Conservation (phyloP, 495 filamentous ascomycete species). For the Penicillium psychrofluorescens region DNA sequence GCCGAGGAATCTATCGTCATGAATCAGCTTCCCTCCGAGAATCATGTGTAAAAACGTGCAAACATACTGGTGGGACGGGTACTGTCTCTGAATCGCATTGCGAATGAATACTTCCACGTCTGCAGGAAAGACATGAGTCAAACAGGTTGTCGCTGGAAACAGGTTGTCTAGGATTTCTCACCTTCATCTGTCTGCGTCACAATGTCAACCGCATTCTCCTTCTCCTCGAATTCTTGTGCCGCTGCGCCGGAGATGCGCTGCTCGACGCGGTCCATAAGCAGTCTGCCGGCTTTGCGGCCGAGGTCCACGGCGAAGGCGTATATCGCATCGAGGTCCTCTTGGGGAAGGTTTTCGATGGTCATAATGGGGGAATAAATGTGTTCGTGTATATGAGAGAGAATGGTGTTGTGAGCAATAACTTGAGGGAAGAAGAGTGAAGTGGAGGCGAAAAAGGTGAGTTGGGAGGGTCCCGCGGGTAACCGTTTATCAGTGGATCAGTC, state of each 20-base stretch:
- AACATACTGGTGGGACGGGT: conserved; percentile 53
- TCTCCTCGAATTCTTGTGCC: conserved; percentile 34
- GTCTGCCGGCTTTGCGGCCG: conserved; percentile 53
- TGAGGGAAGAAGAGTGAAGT: too few relatives aligned
- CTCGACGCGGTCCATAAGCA: conserved; percentile 47
- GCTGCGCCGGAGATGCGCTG: conserved; percentile 24
- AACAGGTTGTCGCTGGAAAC: background rate
- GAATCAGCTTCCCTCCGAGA: background rate
- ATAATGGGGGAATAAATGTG: conserved; percentile 2
- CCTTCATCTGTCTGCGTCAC: conserved; percentile 67
- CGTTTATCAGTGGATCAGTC: too few relatives aligned
- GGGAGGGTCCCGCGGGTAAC: too few relatives aligned
- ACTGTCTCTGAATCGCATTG: conserved; percentile 43
- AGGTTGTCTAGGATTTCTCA: conserved; percentile 16
- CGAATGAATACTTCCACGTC: conserved; percentile 64
- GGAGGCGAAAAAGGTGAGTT: too few relatives aligned
- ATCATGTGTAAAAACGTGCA: too few relatives aligned
- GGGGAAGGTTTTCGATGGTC: conserved; percentile 14
- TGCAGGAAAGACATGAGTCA: conserved; percentile 9
- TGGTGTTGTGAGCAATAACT: too few relatives aligned
- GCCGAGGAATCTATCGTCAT: conserved; percentile 51
- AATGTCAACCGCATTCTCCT: conserved; percentile 63
- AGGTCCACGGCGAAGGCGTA: conserved; percentile 60
- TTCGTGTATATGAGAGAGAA: too few relatives aligned
- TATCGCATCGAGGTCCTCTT: conserved; percentile 49